Evolutionary conservation across 2,329 filamentous ascomycete species (phyloP), one percentile per base, ranked within the genome.

Genomic region (Talaromyces piceae): DNA sequence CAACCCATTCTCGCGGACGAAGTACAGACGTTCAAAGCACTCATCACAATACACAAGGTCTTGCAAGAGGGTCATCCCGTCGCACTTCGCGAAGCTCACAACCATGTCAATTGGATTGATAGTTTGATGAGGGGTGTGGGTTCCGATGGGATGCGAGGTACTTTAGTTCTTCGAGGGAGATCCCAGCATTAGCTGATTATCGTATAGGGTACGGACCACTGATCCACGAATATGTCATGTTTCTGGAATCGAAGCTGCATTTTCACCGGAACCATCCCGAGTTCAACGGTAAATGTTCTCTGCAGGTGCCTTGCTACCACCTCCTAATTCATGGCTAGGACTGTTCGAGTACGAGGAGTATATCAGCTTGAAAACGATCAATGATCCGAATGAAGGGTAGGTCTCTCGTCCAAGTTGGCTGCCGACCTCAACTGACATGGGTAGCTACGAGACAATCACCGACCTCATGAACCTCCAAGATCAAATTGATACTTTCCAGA

Each of bases 331-430:
- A 53, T 63, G 47, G 20, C 18, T 54, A 81, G 78, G 79, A 54
- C 90, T 91, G 1, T 98, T 98, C 64, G 93, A 98, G 68, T 98
- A 98, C 66, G 91, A 97, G 74, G 93, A 98, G 68, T 98, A 98
- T 69, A 91, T 97, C 68, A 95, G 90, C 66, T 77, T 98, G 67
- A 97, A 95, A 75, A 89, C 90, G 25, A 97, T 95, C 74, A 96
- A 97, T 69, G 93, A 98, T 69, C 93, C 93, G 3, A 97, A 98
- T 65, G 93, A 98, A 74, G 93, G 93, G 66, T 91, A 85, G 45
- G 65, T 45, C 23, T 16, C 12, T 13, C 28, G 8, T 45, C 20
- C 26, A 11, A 49, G 50, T 20, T 22, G 20, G 23, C 18, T 11
- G 47, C n/a, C 28, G 6, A 12, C 18, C 41, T 37, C 28, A 27